These are phyloP conservation scores for Elymus sibiricus DNA, from an alignment of 176 grass and related monocot species.

Conservation along the genomic window DNA sequence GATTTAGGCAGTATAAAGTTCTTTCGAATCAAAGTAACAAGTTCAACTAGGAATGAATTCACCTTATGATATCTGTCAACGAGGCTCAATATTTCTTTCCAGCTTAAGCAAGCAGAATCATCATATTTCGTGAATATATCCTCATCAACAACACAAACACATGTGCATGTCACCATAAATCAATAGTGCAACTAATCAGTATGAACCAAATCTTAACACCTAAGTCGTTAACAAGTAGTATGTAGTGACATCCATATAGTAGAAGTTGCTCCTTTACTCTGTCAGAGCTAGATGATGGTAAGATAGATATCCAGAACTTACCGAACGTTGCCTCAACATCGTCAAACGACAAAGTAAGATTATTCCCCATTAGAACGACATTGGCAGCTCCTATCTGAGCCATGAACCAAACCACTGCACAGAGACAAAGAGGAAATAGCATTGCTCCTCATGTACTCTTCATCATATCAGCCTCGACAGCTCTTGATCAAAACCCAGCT, in stretches of 20 bases:
- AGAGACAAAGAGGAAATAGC: conserved; percentile 17
- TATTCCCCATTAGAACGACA: conserved; percentile 76
- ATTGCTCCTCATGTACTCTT: conserved; percentile 22
- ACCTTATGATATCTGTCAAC: too few relatives aligned
- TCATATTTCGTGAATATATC: too few relatives aligned
- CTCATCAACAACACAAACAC: background rate
- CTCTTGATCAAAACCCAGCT: conserved; percentile 4
- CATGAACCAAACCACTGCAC: conserved; percentile 36
- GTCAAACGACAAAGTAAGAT: conserved; percentile 57
- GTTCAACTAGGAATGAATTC: too few relatives aligned
- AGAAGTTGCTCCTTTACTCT: background rate
- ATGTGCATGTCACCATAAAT: background rate
- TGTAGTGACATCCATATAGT: background rate
- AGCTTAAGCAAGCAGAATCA: too few relatives aligned
- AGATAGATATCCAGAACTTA: conserved; percentile 28
- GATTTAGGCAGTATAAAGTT: too few relatives aligned
- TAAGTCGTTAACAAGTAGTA: background rate
- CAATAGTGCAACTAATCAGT: background rate
- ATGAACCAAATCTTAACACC: background rate
- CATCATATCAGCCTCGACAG: conserved; percentile 14
- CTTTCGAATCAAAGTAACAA: too few relatives aligned
- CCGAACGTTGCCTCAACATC: conserved; percentile 71
- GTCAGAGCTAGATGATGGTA: background rate
- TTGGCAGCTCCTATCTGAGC: conserved; percentile 54
- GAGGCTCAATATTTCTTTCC: too few relatives aligned